phyloP scores from a whole-genome alignment of 306 rosid genomes.

The Chamaecrista fasciculata region DNA sequence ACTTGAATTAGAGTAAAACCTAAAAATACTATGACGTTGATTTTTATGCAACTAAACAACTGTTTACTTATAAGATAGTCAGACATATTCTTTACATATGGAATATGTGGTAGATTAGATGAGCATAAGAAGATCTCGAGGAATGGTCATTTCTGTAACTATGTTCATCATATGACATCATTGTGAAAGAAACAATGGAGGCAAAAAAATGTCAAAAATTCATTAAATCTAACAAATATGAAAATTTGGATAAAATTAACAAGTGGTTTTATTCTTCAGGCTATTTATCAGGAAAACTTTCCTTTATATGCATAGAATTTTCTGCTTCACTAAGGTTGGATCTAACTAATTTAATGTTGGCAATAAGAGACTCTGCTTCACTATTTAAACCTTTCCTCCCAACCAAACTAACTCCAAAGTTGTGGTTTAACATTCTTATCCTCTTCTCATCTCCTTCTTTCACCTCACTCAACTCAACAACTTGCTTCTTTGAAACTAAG shows the following conservation, averaged over 20 bases:
- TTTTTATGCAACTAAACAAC: neutral
- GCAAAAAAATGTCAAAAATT: constrained; percentile 19
- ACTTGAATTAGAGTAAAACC: no score
- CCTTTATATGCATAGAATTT: constrained; percentile 17
- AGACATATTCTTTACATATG: neutral
- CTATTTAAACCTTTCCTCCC: constrained; percentile 67
- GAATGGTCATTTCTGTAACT: neutral
- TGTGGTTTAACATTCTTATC: constrained; percentile 49
- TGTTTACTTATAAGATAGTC: neutral
- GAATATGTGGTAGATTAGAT: neutral
- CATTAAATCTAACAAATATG: constrained; percentile 8
- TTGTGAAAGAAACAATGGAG: neutral
- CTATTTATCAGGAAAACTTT: constrained; percentile 14
- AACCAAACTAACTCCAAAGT: constrained; percentile 60
- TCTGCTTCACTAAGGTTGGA: constrained; percentile 31
- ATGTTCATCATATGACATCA: constrained; percentile 16
- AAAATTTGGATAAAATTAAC: neutral
- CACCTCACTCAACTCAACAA: constrained; percentile 50
- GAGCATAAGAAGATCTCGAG: neutral
- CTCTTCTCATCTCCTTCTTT: constrained; percentile 60
- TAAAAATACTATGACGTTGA: no score
- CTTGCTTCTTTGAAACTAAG: constrained; percentile 51
- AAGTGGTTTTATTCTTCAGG: constrained; percentile 21
- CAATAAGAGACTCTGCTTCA: constrained; percentile 54
- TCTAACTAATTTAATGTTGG: constrained; percentile 46